Conservation (phyloP, 768 basidiomycete species). For the Mycena sanguinolenta region DNA sequence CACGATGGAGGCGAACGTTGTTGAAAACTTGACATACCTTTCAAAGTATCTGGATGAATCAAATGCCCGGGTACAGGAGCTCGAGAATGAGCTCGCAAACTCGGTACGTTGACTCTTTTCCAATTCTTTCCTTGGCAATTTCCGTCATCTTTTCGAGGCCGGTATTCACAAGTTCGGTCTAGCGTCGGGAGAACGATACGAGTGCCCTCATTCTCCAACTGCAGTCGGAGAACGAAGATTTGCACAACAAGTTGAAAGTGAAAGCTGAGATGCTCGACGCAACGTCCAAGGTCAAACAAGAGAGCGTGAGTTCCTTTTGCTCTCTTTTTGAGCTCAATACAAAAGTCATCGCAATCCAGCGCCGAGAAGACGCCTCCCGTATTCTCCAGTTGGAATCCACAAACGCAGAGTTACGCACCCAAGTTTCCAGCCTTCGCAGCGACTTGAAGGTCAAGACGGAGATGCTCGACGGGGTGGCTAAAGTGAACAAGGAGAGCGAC, state of each 20-base stretch:
- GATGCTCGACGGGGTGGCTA: background rate
- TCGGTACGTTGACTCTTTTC: background rate
- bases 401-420: background rate
- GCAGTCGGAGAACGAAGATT: conserved; percentile 14
- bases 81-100: conserved; percentile 10
- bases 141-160: too few species aligned
- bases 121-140: background rate
- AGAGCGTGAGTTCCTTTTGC: too few species aligned
- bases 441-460: background rate
- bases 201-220: background rate
- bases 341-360: background rate
- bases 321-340: too few species aligned
- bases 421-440: background rate
- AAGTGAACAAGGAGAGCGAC: background rate
- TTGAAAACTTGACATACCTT: conserved; percentile 5
- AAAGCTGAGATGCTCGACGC: too few species aligned
- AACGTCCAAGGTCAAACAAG: too few species aligned
- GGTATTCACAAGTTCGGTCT: background rate
- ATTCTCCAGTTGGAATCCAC: background rate
- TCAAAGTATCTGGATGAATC: conserved; percentile 17
- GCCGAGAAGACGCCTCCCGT: background rate
- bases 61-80: background rate
- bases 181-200: background rate
- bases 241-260: too few species aligned
- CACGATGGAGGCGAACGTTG: background rate